Conservation (phyloP, 2,329 filamentous ascomycete genomes). For the Beauveria sp. region DNA sequence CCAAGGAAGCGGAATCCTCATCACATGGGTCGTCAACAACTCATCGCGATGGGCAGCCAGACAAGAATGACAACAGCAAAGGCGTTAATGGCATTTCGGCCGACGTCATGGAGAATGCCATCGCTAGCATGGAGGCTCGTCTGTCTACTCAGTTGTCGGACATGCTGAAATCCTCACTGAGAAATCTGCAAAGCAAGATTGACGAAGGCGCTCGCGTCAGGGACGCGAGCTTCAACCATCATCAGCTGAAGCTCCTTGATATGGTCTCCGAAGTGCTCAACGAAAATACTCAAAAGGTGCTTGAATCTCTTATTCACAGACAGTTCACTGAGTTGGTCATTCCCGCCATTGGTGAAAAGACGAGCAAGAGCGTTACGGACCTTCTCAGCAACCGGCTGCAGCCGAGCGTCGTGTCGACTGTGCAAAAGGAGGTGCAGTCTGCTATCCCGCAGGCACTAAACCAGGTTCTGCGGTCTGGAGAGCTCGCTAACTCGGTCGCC, state of each 20-base stretch:
- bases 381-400: constrained; percentile 63
- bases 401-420: constrained; percentile 53
- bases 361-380: constrained; percentile 61
- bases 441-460: constrained; percentile 56
- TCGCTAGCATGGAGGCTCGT: constrained; percentile 44
- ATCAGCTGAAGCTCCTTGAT: constrained; percentile 47
- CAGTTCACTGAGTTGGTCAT: constrained; percentile 71
- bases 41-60: constrained; percentile 26
- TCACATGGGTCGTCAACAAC: constrained; percentile 32
- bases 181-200: constrained; percentile 54
- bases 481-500: constrained; percentile 60
- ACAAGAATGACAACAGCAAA: constrained; percentile 27
- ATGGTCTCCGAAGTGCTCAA: constrained; percentile 54
- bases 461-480: constrained; percentile 57
- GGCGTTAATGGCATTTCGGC: constrained; percentile 26
- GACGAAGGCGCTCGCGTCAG: constrained; percentile 55
- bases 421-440: constrained; percentile 68
- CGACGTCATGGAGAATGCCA: constrained; percentile 46
- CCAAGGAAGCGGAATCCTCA: constrained; percentile 36
- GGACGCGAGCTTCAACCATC: constrained; percentile 44
- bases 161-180: constrained; percentile 48
- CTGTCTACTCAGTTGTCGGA: constrained; percentile 42
- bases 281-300: constrained; percentile 60
- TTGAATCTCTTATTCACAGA: constrained; percentile 67
- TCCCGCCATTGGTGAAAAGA: constrained; percentile 62